phyloP scores from a whole-genome alignment of 768 basidiomycete species.

The Mycena amicta region DNA sequence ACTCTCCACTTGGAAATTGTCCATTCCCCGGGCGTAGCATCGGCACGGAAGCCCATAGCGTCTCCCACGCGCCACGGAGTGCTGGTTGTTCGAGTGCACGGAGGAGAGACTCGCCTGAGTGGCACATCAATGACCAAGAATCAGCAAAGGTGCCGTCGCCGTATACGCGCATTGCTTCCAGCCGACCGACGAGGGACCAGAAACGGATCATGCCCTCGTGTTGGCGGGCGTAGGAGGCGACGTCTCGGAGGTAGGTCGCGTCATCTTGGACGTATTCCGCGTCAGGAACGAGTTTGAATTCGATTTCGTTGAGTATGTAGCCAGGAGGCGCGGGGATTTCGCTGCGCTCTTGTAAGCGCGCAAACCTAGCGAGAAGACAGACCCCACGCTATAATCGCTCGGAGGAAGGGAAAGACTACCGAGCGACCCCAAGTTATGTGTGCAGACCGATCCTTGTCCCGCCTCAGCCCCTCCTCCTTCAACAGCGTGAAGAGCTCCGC shows the following conservation, averaged over 20 bases:
- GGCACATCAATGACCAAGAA: slow-evolving; percentile 11
- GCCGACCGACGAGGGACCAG: slow-evolving; percentile 15
- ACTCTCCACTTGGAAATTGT: background rate
- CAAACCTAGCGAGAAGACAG: background rate
- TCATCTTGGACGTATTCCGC: background rate
- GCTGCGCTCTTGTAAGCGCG: slow-evolving; percentile 1
- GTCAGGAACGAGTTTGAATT: slow-evolving; percentile 4
- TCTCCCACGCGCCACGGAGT: slow-evolving; percentile 16
- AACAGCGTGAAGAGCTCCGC: slow-evolving; percentile 14
- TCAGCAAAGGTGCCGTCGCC: slow-evolving; percentile 3
- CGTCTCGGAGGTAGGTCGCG: background rate
- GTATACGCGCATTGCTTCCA: slow-evolving; percentile 10
- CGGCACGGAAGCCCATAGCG: slow-evolving; percentile 14
- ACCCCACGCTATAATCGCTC: background rate
- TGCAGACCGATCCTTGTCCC: slow-evolving; percentile 7
- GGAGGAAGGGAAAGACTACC: slow-evolving; percentile 12
- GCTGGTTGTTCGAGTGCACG: slow-evolving; percentile 11
- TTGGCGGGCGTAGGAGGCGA: slow-evolving; percentile 13
- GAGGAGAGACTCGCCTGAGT: slow-evolving; percentile 6
- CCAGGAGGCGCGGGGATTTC: slow-evolving; percentile 20
- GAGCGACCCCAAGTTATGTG: slow-evolving; percentile 2
- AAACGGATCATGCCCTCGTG: slow-evolving; percentile 16
- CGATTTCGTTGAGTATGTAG: background rate
- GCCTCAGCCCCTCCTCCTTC: slow-evolving; percentile 16
- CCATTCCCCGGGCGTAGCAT: slow-evolving; percentile 6